Evolutionary conservation across 768 basidiomycete species (phyloP), one percentile per base, ranked within the genome.

Genomic region (Kwoniella shandongensis): DNA sequence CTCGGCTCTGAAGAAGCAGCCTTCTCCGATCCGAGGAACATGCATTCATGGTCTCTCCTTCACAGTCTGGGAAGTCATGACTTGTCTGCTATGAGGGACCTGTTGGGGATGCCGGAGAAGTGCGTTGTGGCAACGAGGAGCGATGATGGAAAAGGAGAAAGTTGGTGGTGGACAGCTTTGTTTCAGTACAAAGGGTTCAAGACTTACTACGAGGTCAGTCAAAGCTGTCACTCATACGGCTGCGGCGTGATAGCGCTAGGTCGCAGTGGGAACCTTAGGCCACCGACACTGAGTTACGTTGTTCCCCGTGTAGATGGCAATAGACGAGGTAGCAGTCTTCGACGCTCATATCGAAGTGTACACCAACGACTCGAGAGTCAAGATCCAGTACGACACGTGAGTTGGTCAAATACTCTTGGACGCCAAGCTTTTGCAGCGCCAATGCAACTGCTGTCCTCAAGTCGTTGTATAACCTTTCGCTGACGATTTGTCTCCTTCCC

Each of bases 331-430:
- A 1, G 61, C 62, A 5, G 41, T 62, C 11, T 76, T 76, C 54
- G 73, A 76, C 42, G 73, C 73, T 18, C 63, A 65, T 36, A 64
- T 76, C 58, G 75, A 76, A 61, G 65, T 76, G 4, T 59, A 64
- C 49, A 71, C 68, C 7, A 62, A 63, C 12, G 65, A 62, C 30
- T 64, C 68, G 39, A 39, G 67, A n/a, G 39, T 73, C 22, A 67
- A 68, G 58, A 46, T 75, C 38, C 50, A 57, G 22, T 61, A 66
- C 36, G 61, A 67, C 46, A 60, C 66, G 67, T 66, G 51, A 47
- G 55, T 66, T 29, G 13, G 32, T 6, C 13, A 32, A 6, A 6
- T 13, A 6, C 13, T 32, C 7, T 32, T n/a, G n/a, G n/a, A n/a
- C n/a, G n/a, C n/a, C n/a, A n/a, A n/a, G n/a, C n/a, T n/a, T n/a